Base-by-base conservation (phyloP, 2,329 filamentous ascomycete species). In the Bipolaris oryzae region DNA sequence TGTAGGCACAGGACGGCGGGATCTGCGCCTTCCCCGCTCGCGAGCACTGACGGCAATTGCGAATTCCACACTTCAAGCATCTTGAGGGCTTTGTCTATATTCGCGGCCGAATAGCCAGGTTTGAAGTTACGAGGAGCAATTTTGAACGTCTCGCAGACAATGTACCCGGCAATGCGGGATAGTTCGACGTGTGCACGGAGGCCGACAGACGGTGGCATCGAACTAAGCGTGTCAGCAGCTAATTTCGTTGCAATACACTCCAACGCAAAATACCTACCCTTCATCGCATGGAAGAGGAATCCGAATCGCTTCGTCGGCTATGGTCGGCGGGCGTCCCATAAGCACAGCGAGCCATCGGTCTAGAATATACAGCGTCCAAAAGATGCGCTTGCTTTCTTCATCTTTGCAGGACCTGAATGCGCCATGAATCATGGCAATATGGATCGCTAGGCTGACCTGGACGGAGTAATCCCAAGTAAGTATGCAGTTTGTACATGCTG, bases 311-410 rank as follows among this genome's bases (percentile, higher is more conserved):
- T 70, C 67, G 34, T 70, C 66, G n/a, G 61, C 50, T 49, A 71
- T 60, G 1, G 64, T 63, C 11, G 68, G 64, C 11, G 67, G 64
- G 15, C 68, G 60, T 6, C 68, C 68, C 68, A 71, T 69, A 4
- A 71, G 21, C 34, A 66, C 63, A 23, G 64, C 66, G 16, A 70
- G 60, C 68, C 68, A 71, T 45, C 68, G 58, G 38, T 71, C 68
- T 25, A 71, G 43, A n/a, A 68, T 51, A 43, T 69, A 71, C 1
- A 71, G 53, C 1, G 66, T 69, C 68, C 68, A 71, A 16, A 66
- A 63, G 7, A 37, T 46, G 31, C 68, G 64, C 42, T 61, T 69
- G 25, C 48, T 64, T 15, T 55, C 53, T 53, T 71, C 68, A 44
- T 69, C 59, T 3, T 15, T 38, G n/a, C 52, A 62, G 7, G 61